Evolutionary conservation across 768 basidiomycete genomes (phyloP), one percentile per base, ranked within the genome.

Genomic region (Naganishia antarctica): DNA sequence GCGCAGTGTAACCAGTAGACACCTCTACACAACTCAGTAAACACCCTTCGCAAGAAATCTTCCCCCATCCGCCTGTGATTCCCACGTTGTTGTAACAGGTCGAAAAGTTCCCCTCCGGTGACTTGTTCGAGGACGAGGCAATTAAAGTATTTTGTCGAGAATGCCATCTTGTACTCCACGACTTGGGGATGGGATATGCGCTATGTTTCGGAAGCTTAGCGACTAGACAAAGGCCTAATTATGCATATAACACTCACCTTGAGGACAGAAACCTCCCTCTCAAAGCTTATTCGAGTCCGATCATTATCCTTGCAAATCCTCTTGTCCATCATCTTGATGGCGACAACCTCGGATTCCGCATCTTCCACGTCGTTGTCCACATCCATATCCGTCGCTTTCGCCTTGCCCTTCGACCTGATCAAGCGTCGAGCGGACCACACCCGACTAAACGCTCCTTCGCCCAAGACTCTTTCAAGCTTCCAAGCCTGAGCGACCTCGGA

Each of bases 1-100:
- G 88, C 87, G 41, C 83, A 81, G 71, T 94, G 91, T 84, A 94
- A 86, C 89, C 90, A 94, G 5, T 84, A 85, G 0, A 92, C 87
- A 6, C 86, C 90, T 37, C 83, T 82, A 64, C 83, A 84, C 3
- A 94, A 80, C 76, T 92, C 91, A 34, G 81, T 80, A 81, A 86
- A 90, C 49, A 92, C 85, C 28, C 89, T 78, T 47, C 84, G 78
- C 3, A 90, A 78, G 18, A 87, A 81, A 4, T 65, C 69, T 45
- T 73, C 69, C 1, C 75, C 73, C 72, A 78, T 74, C 44, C 71
- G 63, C 21, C 61, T 44, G 45, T 75, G 68, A 63, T 76, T 71
- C 16, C 67, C 69, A 13, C 78, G 73, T 83, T 84, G 65, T 78
- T 81, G 73, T 57, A 91, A 82, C 61, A 90, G 80, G 8, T 86